phyloP scores from a whole-genome alignment of 805 yeast genomes.

The Barnettozyma salicaria region DNA sequence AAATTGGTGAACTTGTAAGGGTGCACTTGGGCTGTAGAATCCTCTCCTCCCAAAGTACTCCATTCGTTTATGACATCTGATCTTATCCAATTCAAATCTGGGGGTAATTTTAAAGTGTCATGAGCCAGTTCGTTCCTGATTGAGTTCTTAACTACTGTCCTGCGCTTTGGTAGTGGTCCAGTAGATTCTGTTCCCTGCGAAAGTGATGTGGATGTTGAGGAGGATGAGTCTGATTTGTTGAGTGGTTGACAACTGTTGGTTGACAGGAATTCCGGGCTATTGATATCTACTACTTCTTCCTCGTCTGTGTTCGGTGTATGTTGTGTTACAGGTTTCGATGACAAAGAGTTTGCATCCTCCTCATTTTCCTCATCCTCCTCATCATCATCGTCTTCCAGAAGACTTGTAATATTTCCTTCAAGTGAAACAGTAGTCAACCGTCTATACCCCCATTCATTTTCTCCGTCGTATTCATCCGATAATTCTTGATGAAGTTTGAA shows the following conservation, averaged over 20 bases:
- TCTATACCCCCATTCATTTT: constrained; percentile 86
- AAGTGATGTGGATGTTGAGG: neutral
- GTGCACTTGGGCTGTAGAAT: constrained; percentile 93
- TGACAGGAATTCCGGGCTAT: neutral
- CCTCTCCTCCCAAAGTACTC: constrained; percentile 76
- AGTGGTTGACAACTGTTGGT: constrained; percentile 9
- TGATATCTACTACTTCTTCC: constrained; percentile 11
- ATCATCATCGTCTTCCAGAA: constrained; percentile 18
- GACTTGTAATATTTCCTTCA: constrained; percentile 65
- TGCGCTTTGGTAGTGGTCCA: constrained; percentile 27
- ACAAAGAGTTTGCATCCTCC: constrained; percentile 25
- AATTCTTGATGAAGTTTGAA: constrained; percentile 81
- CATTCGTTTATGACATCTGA: constrained; percentile 60
- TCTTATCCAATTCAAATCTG: constrained; percentile 72
- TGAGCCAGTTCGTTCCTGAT: constrained; percentile 21
- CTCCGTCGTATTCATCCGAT: constrained; percentile 77
- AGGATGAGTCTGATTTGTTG: constrained; percentile 8
- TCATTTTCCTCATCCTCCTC: constrained; percentile 16
- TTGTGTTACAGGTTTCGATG: constrained; percentile 7
- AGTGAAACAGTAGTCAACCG: constrained; percentile 78
- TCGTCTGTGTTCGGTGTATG: constrained; percentile 8
- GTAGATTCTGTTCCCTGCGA: constrained; percentile 9
- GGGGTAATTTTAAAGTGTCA: constrained; percentile 39
- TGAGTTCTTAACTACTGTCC: constrained; percentile 33
- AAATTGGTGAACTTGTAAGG: constrained; percentile 91